These are phyloP conservation scores for Penstemon eatonii DNA, from an alignment of 257 asterid genomes.

Conservation along the genomic window DNA sequence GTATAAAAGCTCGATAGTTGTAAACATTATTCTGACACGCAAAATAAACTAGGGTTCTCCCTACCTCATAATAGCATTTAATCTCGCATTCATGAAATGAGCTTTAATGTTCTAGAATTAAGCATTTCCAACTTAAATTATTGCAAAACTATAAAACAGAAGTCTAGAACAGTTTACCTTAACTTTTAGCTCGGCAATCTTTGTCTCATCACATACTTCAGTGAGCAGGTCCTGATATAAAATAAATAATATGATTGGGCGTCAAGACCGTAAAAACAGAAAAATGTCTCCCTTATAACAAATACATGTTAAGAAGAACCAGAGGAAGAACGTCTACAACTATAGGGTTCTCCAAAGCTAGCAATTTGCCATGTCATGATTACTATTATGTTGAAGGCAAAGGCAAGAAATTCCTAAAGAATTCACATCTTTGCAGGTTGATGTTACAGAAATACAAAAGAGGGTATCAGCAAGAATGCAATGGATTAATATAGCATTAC, in stretches of 20 bases:
- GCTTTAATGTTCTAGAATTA: slow-evolving; percentile 6
- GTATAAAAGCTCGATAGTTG: slow-evolving; percentile 9
- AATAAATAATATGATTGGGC: slow-evolving; percentile 16
- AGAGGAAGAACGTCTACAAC: slow-evolving; percentile 20
- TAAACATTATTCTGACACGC: not conserved
- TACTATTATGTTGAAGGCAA: slow-evolving; percentile 12
- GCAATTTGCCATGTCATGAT: slow-evolving; percentile 1
- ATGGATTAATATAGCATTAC: slow-evolving; percentile 13
- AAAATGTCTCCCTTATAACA: not conserved
- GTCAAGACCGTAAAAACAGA: slow-evolving; percentile 24
- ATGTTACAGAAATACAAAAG: slow-evolving; percentile 9
- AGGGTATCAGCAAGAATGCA: slow-evolving; percentile 19
- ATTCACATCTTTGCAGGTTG: slow-evolving; percentile 22
- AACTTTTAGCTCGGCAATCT: slow-evolving; percentile 78
- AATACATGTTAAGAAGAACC: slow-evolving; percentile 9
- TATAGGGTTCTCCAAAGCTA: slow-evolving; percentile 17
- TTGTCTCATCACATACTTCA: slow-evolving; percentile 75
- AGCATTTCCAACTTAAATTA: slow-evolving; percentile 1
- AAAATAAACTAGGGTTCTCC: slow-evolving; percentile 8
- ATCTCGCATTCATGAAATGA: slow-evolving; percentile 11
- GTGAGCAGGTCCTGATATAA: slow-evolving; percentile 56
- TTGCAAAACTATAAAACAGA: slow-evolving; percentile 2
- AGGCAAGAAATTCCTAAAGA: slow-evolving; percentile 17
- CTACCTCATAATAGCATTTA: not conserved
- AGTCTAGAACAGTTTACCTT: slow-evolving; percentile 45